Conservation (phyloP, 2,329 filamentous ascomycete species). For the Calonectria pauciramosa region DNA sequence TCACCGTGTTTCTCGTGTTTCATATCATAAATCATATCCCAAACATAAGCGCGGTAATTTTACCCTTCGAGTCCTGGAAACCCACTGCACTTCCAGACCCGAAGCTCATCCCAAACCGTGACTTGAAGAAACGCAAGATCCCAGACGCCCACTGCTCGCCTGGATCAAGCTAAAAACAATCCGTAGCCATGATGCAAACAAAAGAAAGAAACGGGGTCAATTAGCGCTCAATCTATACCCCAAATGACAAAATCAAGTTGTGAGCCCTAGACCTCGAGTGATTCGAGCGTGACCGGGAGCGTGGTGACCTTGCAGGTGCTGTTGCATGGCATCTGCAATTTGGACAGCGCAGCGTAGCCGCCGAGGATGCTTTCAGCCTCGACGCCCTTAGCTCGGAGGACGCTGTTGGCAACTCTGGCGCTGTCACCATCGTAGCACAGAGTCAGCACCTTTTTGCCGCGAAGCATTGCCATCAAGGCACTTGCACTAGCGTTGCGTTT, state of each 20-base stretch:
- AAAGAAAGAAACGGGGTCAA: neutral
- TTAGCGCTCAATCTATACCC: neutral
- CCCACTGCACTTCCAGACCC: constrained; percentile 32
- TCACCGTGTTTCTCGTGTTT: neutral
- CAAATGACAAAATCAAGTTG: neutral
- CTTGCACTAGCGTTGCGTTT: constrained; percentile 46
- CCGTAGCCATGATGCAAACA: neutral
- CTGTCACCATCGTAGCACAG: constrained; percentile 69
- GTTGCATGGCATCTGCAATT: constrained; percentile 45
- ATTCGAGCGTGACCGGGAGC: constrained; percentile 40
- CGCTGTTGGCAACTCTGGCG: constrained; percentile 66
- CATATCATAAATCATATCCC: constrained; percentile 7
- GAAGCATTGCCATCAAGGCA: constrained; percentile 47
- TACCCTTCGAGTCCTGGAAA: constrained; percentile 18
- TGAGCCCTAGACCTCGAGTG: constrained; percentile 40
- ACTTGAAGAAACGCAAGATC: constrained; percentile 20
- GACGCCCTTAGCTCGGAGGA: constrained; percentile 64
- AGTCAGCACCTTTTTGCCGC: constrained; percentile 57
- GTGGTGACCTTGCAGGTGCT: constrained; percentile 41
- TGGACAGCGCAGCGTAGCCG: constrained; percentile 50
- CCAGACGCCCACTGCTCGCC: constrained; percentile 46
- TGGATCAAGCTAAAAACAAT: constrained; percentile 15
- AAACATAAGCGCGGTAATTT: neutral
- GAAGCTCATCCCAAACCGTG: neutral
- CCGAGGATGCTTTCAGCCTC: constrained; percentile 61